Evolutionary conservation across 495 filamentous ascomycete genomes (phyloP).

Genomic region (Podospora fimiseda): DNA sequence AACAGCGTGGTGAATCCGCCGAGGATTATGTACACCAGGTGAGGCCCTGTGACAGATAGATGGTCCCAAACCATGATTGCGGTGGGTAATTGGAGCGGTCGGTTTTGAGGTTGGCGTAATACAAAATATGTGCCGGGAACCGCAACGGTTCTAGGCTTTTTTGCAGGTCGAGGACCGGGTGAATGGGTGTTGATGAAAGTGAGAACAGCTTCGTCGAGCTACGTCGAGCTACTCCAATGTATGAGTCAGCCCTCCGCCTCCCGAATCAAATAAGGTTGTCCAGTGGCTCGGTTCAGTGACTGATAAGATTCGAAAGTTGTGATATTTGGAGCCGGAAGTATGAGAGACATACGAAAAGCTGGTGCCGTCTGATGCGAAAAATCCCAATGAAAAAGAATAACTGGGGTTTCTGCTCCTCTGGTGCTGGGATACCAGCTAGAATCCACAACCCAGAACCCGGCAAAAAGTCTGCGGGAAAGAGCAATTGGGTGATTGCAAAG

Average conservation of each 20-base stretch:
- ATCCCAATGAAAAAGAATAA: not conserved
- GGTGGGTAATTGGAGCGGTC: slow-evolving; percentile 1
- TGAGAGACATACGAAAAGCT: not conserved
- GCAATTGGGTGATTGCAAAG: not conserved
- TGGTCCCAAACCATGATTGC: slow-evolving; percentile 85
- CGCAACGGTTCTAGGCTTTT: not conserved
- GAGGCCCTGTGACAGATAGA: slow-evolving; percentile 84
- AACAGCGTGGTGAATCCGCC: slow-evolving; percentile 97
- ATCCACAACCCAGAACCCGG: not conserved
- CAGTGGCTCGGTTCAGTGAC: not conserved
- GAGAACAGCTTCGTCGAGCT: not conserved
- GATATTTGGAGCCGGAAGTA: not conserved
- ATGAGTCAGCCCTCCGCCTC: not conserved
- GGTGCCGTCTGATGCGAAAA: not conserved
- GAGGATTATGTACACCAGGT: slow-evolving; percentile 97
- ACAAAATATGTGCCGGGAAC: not conserved
- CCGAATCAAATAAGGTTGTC: not conserved
- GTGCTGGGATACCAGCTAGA: not conserved
- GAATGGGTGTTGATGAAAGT: not conserved
- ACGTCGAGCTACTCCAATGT: too few relatives aligned
- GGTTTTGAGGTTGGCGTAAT: not conserved
- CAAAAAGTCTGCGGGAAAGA: not conserved
- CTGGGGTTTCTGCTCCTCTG: not conserved
- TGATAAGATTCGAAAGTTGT: not conserved
- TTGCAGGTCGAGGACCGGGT: not conserved